These are phyloP conservation scores for Hsuehochloa calcarea DNA, from an alignment of 176 grass and related monocot species.

Conservation along the genomic window DNA sequence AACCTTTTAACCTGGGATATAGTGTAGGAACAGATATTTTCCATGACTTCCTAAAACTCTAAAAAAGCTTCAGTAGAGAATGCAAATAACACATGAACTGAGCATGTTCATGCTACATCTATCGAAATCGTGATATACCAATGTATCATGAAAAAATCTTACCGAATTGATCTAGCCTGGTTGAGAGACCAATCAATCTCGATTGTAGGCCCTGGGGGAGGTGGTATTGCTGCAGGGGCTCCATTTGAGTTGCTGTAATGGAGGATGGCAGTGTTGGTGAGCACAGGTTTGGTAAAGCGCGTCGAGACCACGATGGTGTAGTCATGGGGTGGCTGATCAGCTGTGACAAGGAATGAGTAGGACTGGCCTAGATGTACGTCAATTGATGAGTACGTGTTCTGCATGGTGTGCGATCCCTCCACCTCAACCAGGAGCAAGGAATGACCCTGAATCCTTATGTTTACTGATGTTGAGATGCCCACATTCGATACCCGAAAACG, in stretches of 20 bases:
- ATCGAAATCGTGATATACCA: neutral
- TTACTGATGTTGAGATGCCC: constrained; percentile 74
- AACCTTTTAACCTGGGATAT: neutral
- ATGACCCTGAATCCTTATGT: constrained; percentile 93
- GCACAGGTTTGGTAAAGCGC: constrained; percentile 66
- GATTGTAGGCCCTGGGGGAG: constrained; percentile 61
- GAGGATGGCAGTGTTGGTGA: constrained; percentile 63
- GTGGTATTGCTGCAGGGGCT: constrained; percentile 3
- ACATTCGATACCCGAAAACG: constrained; percentile 89
- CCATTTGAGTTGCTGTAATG: constrained; percentile 78
- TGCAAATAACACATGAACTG: neutral
- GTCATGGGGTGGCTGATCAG: constrained; percentile 73
- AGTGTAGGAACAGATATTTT: neutral
- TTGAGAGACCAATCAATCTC: constrained; percentile 84
- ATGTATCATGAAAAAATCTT: neutral
- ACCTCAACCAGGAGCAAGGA: constrained; percentile 86
- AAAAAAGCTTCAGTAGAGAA: neutral
- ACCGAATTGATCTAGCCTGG: constrained; percentile 92
- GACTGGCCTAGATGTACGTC: constrained; percentile 93
- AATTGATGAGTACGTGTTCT: constrained; percentile 68
- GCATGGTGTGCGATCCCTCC: constrained; percentile 90
- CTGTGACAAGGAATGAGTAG: constrained; percentile 78
- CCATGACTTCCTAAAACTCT: neutral
- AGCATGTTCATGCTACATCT: neutral
- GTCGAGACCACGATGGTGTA: constrained; percentile 76